Conservation (phyloP, 73 alveolate species). For the Tetrahymena malaccensis region DNA sequence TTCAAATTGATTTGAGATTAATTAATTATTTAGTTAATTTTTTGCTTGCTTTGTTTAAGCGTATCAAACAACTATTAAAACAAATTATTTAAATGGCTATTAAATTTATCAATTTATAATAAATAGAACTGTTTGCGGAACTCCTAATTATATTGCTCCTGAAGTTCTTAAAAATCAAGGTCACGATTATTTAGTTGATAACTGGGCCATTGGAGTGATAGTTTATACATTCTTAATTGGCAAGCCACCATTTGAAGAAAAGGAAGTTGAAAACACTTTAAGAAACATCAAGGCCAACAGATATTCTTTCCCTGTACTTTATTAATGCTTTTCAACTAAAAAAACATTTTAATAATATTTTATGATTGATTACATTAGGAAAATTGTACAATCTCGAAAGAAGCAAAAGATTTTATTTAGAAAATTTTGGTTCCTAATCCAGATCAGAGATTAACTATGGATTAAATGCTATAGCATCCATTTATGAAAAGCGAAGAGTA, state of each 20-base stretch:
- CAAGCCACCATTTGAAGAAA: constrained; percentile 56
- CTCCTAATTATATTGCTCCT: constrained; percentile 61
- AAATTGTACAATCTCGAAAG: constrained; percentile 60
- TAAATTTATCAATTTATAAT: neutral
- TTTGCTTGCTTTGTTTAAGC: too few relatives aligned
- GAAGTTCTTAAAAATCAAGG: constrained; percentile 31
- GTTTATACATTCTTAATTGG: constrained; percentile 53
- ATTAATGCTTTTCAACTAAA: too few relatives aligned
- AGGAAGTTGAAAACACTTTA: constrained; percentile 36
- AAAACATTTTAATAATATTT: constrained; percentile 55
- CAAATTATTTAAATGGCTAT: neutral
- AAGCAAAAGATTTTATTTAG: constrained; percentile 60
- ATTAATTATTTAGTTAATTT: too few relatives aligned
- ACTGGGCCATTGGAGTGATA: constrained; percentile 57
- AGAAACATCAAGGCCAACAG: constrained; percentile 27
- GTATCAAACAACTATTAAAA: neutral
- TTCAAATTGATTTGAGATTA: neutral
- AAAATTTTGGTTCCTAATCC: constrained; percentile 57
- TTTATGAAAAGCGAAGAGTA: constrained; percentile 55
- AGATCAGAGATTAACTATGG: constrained; percentile 66
- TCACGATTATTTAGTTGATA: constrained; percentile 62
- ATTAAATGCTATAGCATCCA: constrained; percentile 61
- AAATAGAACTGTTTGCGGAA: constrained; percentile 46
- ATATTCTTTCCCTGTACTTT: constrained; percentile 38
- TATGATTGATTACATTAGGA: constrained; percentile 60